A percentile compares a stretch with the other conserved stretches of the same genome.
Evolutionary conservation across 2,329 filamentous ascomycete species (phyloP).

Genomic region (Arthrobotrys sphaeroides): DNA sequence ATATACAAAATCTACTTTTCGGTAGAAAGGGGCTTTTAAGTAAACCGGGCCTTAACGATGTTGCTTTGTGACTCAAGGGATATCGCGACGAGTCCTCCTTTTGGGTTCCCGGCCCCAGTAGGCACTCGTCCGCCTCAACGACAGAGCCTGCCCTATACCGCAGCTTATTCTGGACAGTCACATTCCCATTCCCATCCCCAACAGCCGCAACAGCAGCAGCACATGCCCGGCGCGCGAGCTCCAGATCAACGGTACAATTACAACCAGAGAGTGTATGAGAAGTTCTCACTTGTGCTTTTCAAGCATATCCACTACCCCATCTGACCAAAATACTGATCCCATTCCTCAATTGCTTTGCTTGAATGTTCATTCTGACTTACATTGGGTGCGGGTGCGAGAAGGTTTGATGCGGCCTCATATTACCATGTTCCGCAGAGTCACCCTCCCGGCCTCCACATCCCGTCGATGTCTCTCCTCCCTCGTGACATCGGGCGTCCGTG

Average conservation of each 20-base stretch:
- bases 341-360: not conserved
- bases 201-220: conserved; percentile 25
- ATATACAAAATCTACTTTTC: conserved; percentile 47
- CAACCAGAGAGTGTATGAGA: conserved; percentile 45
- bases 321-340: not conserved
- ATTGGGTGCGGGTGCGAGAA: conserved; percentile 48
- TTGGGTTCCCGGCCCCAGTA: conserved; percentile 39
- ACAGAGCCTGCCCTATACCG: conserved; percentile 24
- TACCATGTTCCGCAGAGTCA: conserved; percentile 38
- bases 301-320: not conserved
- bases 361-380: conserved; percentile 23
- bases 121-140: conserved; percentile 35
- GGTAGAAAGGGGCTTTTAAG: conserved; percentile 27
- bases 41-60: conserved; percentile 54
- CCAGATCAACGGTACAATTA: conserved; percentile 46
- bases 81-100: conserved; percentile 52
- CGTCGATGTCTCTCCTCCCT: conserved; percentile 22
- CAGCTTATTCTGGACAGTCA: conserved; percentile 27
- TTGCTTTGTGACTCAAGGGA: conserved; percentile 54
- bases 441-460: conserved; percentile 36
- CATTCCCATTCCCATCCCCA: too few species aligned
- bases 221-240: conserved; percentile 20
- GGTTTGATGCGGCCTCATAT: conserved; percentile 34
- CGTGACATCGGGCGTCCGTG: conserved; percentile 43
- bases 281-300: conserved; percentile 14